Percentiles rank a stretch among this genome's conserved stretches.
Evolutionary conservation across 2,329 filamentous ascomycete genomes (phyloP).

Genomic region (Penicillium thymicola): DNA sequence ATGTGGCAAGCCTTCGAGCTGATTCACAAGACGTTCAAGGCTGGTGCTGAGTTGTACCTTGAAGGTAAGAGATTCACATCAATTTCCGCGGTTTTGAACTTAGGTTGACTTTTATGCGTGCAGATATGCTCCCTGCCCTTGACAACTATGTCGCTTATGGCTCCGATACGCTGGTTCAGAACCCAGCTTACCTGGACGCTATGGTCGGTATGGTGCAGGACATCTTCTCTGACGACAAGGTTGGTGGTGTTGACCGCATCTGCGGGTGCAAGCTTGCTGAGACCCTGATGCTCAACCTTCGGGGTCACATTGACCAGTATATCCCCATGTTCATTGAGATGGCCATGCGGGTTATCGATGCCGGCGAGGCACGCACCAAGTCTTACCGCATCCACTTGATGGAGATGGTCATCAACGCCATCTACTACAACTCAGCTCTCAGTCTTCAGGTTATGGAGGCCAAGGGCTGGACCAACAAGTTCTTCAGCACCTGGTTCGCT

Average conservation of each 20-base stretch:
- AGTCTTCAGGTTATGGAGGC: constrained; percentile 83
- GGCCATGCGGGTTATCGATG: constrained; percentile 74
- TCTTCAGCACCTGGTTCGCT: constrained; percentile 97
- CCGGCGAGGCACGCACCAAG: constrained; percentile 79
- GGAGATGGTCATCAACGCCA: constrained; percentile 98
- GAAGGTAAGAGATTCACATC: constrained; percentile 49
- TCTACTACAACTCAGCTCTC: constrained; percentile 92
- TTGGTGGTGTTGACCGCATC: constrained; percentile 89
- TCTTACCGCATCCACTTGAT: constrained; percentile 94
- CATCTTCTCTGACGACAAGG: constrained; percentile 89
- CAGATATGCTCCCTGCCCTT: constrained; percentile 91
- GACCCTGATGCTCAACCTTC: constrained; percentile 92
- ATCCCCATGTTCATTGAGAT: constrained; percentile 85
- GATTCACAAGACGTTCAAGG: constrained; percentile 95
- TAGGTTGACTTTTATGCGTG: constrained; percentile 13
- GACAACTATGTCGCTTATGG: constrained; percentile 98
- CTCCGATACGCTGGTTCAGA: constrained; percentile 72
- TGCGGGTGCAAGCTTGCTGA: constrained; percentile 97
- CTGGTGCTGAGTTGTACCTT: constrained; percentile 91
- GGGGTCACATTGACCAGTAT: constrained; percentile 82
- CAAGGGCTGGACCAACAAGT: constrained; percentile 96
- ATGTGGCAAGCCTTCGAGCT: constrained; percentile 99
- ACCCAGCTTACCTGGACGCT: constrained; percentile 80
- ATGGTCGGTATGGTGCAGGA: constrained; percentile 92
- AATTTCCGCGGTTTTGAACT: not conserved